Percentiles rank a stretch among this genome's conserved stretches.
Conservation (phyloP, 2,329 filamentous ascomycete genomes). For the Lasiodiplodia gonubiensis region DNA sequence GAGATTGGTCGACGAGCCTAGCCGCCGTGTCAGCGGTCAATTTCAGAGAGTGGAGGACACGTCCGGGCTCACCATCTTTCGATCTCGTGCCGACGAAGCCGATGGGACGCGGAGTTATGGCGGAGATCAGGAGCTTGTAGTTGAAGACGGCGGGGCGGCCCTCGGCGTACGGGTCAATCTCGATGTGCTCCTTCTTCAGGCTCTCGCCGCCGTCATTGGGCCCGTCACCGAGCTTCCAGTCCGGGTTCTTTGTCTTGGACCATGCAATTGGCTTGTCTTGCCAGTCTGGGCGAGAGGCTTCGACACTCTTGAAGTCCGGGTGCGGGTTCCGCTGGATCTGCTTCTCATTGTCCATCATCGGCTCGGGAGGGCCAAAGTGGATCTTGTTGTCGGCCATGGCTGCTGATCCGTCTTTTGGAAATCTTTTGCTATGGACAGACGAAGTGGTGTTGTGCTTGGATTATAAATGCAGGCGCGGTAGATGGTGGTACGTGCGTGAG, state of each 20-base stretch:
- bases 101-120: constrained; percentile 82
- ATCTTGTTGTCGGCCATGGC: constrained; percentile 13
- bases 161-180: constrained; percentile 79
- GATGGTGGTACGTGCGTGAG: neutral
- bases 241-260: constrained; percentile 68
- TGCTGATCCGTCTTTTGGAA: neutral
- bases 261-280: constrained; percentile 59
- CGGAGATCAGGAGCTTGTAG: constrained; percentile 90
- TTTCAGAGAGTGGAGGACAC: neutral
- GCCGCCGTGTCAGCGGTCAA: neutral
- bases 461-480: constrained; percentile 5
- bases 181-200: constrained; percentile 66
- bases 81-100: constrained; percentile 65
- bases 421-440: neutral
- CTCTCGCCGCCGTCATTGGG: constrained; percentile 62
- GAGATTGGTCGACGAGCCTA: constrained; percentile 67
- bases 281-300: constrained; percentile 69
- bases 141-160: constrained; percentile 73
- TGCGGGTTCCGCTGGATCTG: constrained; percentile 68
- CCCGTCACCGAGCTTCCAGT: constrained; percentile 70
- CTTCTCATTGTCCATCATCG: constrained; percentile 53
- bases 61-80: constrained; percentile 59
- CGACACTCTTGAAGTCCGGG: constrained; percentile 75
- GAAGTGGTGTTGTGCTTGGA: neutral
- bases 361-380: constrained; percentile 21